phyloP scores from a whole-genome alignment of 352 stramenopile species.

The Phytophthora meadii region DNA sequence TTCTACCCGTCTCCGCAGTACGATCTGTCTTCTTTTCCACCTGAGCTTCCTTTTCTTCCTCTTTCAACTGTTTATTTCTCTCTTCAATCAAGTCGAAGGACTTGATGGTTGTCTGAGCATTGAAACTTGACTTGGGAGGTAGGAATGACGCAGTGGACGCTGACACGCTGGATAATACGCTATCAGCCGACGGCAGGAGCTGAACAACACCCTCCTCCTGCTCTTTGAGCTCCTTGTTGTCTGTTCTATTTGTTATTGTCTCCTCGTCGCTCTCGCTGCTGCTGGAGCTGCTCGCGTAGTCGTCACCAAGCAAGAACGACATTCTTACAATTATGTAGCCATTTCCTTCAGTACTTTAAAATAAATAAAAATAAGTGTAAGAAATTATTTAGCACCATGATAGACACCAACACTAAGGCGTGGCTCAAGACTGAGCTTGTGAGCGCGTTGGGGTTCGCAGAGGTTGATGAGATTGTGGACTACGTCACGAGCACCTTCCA shows the following conservation, averaged over 20 bases:
- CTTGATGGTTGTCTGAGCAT: slow-evolving; percentile 21
- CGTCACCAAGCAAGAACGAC: slow-evolving; percentile 61
- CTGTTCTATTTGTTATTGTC: background rate
- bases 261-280: slow-evolving; percentile 37
- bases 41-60: slow-evolving; percentile 21
- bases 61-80: slow-evolving; percentile 14
- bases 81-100: slow-evolving; percentile 46
- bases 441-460: slow-evolving; percentile 68
- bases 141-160: slow-evolving; percentile 49
- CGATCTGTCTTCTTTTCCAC: background rate
- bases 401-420: slow-evolving; percentile 35
- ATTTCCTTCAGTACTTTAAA: slow-evolving; percentile 5
- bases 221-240: too few species aligned
- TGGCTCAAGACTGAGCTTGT: slow-evolving; percentile 71
- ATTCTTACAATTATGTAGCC: slow-evolving; percentile 33
- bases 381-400: slow-evolving; percentile 19
- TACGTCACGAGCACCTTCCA: slow-evolving; percentile 62
- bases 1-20: background rate
- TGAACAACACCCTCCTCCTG: background rate
- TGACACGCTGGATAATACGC: slow-evolving; percentile 46
- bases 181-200: slow-evolving; percentile 51
- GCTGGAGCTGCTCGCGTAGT: slow-evolving; percentile 50
- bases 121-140: slow-evolving; percentile 28
- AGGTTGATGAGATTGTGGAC: slow-evolving; percentile 73
- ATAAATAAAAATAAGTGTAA: too few species aligned